A percentile compares a stretch with the other conserved stretches of the same genome.
Evolutionary conservation across 2,329 filamentous ascomycete species (phyloP).

Genomic region (Xylariaceae sp.): DNA sequence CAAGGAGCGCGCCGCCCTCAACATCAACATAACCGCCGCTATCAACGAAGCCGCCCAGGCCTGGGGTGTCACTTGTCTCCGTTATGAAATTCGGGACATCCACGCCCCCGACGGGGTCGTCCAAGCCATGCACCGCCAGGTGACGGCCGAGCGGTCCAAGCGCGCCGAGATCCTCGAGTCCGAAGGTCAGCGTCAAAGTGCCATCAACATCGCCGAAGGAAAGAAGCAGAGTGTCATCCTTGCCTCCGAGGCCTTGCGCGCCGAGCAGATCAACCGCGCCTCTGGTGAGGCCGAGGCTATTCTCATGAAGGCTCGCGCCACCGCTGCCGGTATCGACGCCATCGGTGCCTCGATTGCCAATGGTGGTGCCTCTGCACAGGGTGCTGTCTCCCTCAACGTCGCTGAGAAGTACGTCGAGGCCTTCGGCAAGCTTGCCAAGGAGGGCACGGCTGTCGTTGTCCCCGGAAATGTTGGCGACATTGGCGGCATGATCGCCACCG

Average conservation of each 20-base stretch:
- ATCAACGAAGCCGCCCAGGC: slow-evolving; percentile 97
- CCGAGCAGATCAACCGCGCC: slow-evolving; percentile 90
- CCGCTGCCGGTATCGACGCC: slow-evolving; percentile 80
- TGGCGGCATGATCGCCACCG: slow-evolving; percentile 92
- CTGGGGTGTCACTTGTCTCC: slow-evolving; percentile 92
- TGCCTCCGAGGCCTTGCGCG: slow-evolving; percentile 82
- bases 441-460: slow-evolving; percentile 92
- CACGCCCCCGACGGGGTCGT: slow-evolving; percentile 92
- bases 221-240: slow-evolving; percentile 95
- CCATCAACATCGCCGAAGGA: slow-evolving; percentile 98
- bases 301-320: slow-evolving; percentile 75
- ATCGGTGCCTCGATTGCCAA: slow-evolving; percentile 71
- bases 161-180: slow-evolving; percentile 96
- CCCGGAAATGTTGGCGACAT: slow-evolving; percentile 97
- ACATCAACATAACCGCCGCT: slow-evolving; percentile 96
- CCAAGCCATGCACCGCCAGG: slow-evolving; percentile 96
- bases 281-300: slow-evolving; percentile 94
- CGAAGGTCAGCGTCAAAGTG: slow-evolving; percentile 92
- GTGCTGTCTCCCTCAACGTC: slow-evolving; percentile 78
- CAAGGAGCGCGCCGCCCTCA: slow-evolving; percentile 92
- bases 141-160: slow-evolving; percentile 95
- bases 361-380: slow-evolving; percentile 70
- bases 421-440: slow-evolving; percentile 85
- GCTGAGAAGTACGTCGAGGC: slow-evolving; percentile 98
- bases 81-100: slow-evolving; percentile 98